These are phyloP conservation scores for Thermothelomyces thermophilus DNA, from an alignment of 2,329 filamentous ascomycete species.

Conservation along the genomic window DNA sequence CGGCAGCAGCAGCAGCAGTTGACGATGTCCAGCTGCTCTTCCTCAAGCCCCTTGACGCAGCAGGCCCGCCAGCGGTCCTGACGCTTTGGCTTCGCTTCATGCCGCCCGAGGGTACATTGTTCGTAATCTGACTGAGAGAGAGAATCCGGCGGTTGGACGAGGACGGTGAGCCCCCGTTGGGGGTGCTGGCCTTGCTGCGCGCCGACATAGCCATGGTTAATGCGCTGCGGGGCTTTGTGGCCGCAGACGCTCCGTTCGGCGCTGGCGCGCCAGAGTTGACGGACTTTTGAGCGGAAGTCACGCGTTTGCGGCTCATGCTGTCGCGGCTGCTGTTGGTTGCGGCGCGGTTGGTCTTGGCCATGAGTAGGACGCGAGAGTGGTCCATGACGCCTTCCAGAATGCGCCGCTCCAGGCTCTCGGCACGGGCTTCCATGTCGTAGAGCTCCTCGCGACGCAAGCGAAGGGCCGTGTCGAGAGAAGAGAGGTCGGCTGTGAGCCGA, in stretches of 20 bases:
- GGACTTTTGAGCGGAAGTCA: constrained; percentile 35
- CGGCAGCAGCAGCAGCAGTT: constrained; percentile 9
- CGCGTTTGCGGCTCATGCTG: constrained; percentile 54
- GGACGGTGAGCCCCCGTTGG: constrained; percentile 44
- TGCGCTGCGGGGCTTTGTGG: constrained; percentile 31
- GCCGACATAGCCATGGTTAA: constrained; percentile 50
- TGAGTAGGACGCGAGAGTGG: constrained; percentile 84
- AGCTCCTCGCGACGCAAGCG: constrained; percentile 86
- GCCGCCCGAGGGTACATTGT: constrained; percentile 58
- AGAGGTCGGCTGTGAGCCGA: constrained; percentile 75
- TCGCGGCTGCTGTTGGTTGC: constrained; percentile 37
- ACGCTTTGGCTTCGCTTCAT: constrained; percentile 75
- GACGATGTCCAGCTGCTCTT: constrained; percentile 61
- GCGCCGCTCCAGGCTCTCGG: constrained; percentile 80
- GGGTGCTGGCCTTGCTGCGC: constrained; percentile 41
- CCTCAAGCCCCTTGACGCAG: constrained; percentile 42
- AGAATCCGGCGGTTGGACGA: constrained; percentile 61
- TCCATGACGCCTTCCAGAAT: constrained; percentile 96
- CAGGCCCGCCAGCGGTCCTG: constrained; percentile 44
- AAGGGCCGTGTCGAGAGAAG: constrained; percentile 83
- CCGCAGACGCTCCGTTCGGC: constrained; percentile 9
- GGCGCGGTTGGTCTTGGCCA: constrained; percentile 51
- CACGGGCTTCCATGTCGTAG: constrained; percentile 80
- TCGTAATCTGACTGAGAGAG: constrained; percentile 82
- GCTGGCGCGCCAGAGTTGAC: constrained; percentile 21